Percentiles rank a stretch among this genome's conserved stretches.
phyloP scores from a whole-genome alignment of 192 early-diverging fungal species.

The Coemansia asiatica region DNA sequence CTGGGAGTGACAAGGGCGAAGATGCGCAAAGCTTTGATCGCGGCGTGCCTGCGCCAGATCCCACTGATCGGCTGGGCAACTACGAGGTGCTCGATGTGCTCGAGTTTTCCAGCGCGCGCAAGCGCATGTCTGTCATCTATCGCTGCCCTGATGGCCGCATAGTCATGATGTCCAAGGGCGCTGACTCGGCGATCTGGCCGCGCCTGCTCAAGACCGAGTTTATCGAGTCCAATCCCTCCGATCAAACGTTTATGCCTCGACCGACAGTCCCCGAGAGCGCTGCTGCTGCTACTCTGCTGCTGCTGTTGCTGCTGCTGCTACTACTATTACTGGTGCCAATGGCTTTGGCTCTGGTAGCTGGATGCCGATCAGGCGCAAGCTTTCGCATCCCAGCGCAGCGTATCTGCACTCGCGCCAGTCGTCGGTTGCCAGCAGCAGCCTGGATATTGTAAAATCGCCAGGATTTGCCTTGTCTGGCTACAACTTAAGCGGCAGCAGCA shows the following conservation, averaged over 20 bases:
- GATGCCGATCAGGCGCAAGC: constrained; percentile 24
- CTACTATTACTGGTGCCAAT: not conserved
- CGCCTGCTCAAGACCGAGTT: constrained; percentile 44
- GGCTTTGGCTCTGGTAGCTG: not conserved
- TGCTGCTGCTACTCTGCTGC: not conserved
- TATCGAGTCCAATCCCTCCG: constrained; percentile 22
- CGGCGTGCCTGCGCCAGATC: constrained; percentile 43
- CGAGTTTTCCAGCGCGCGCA: constrained; percentile 85
- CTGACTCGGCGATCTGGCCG: constrained; percentile 83
- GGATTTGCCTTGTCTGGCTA: not conserved
- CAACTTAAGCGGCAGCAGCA: not conserved
- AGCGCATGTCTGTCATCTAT: constrained; percentile 85
- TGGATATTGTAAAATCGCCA: constrained; percentile 1
- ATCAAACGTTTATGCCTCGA: constrained; percentile 31
- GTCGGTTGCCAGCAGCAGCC: constrained; percentile 34
- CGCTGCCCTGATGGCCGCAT: constrained; percentile 72
- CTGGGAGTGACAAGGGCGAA: not conserved
- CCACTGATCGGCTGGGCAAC: constrained; percentile 40
- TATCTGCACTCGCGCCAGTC: constrained; percentile 51
- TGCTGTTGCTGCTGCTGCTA: not conserved
- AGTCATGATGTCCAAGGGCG: constrained; percentile 85
- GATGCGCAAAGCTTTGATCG: constrained; percentile 60
- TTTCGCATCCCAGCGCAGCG: constrained; percentile 46
- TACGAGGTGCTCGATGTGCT: constrained; percentile 69
- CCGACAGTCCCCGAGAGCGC: constrained; percentile 16